Evolutionary conservation across 2,329 filamentous ascomycete genomes (phyloP), one percentile per base, ranked within the genome.

Genomic region (Penicillium sp.): DNA sequence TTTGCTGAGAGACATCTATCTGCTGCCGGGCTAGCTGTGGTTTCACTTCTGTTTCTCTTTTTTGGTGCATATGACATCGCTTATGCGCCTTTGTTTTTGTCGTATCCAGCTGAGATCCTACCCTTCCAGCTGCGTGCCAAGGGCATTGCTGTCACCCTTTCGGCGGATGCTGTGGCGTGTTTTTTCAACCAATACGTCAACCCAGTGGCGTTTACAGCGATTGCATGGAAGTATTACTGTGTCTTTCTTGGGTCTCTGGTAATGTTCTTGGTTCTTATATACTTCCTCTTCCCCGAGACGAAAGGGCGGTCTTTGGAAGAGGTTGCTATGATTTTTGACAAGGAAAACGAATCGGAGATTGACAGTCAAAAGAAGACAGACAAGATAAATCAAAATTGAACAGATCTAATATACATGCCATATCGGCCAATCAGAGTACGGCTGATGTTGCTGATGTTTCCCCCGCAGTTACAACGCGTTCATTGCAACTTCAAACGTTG

Each of bases 111-210:
- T 22, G 69, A 71, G 58, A 71, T 67, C 17, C 67, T 69, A 14
- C 75, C 74, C 0, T 77, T 67, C 56, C 65, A 67, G 17, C 63
- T 75, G 12, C 73, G 75, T 8, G 65, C 71, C 25, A 69, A 70
- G 53, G 74, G 72, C 6, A 59, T 72, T 36, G 66, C 70, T 28
- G 57, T 69, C 25, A 66, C 60, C 14, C 59, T 68, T 14, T 36
- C 63, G 57, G 49, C 68, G 49, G 63, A 68, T 67, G 62, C 63
- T 2, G 47, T 65, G 4, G 67, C 65, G 5, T 62, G 69, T 65
- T 67, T 63, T 42, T 77, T 77, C 62, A 77, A 77, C 59, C 69
- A 71, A 51, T 77, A 74, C 50, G 75, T 74, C 36, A 77, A 77
- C 56, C 77, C 76, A 0, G 72, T 78, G 5, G 75, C 72, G 0